These are phyloP conservation scores for Peronospora destructor DNA, from an alignment of 352 stramenopile genomes.

Conservation along the genomic window DNA sequence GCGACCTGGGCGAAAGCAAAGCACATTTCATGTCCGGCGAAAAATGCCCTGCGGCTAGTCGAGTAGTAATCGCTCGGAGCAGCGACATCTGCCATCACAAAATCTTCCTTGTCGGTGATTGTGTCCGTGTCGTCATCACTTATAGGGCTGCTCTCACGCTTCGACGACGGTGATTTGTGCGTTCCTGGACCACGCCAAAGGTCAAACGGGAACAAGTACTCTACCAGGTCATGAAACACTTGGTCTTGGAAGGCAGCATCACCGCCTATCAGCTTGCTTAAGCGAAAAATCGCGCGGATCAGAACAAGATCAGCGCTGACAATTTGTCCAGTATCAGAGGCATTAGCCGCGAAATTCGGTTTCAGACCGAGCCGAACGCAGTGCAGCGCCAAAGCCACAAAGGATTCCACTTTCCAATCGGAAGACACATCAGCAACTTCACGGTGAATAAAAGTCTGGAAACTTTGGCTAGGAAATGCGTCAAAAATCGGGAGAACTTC, in stretches of 20 bases:
- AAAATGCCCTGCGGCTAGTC: conserved; percentile 25
- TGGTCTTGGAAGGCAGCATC: conserved; percentile 43
- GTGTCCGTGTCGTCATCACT: conserved; percentile 37
- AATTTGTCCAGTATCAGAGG: conserved; percentile 8
- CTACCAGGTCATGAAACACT: conserved; percentile 52
- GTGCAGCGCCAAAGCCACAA: conserved; percentile 55
- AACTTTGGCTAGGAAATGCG: conserved; percentile 49
- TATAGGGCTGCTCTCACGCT: conserved; percentile 8
- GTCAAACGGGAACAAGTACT: conserved; percentile 49
- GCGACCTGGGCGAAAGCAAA: conserved; percentile 59
- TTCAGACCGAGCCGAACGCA: conserved; percentile 47
- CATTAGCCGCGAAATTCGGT: conserved; percentile 8
- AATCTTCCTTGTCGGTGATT: conserved; percentile 17
- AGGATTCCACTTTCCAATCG: conserved; percentile 64
- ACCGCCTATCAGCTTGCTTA: conserved; percentile 52
- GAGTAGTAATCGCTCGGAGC: conserved; percentile 33
- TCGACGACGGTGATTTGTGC: conserved; percentile 24
- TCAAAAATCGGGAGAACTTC: conserved; percentile 66
- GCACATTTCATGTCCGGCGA: conserved; percentile 45
- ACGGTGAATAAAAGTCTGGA: conserved; percentile 56
- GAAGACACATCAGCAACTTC: conserved; percentile 47
- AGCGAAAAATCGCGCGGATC: conserved; percentile 42
- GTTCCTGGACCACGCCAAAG: conserved; percentile 17
- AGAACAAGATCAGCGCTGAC: conserved; percentile 39
- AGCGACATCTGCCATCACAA: conserved; percentile 13